phyloP scores from a whole-genome alignment of 768 basidiomycete species.

The Rhodotorula toruloides region DNA sequence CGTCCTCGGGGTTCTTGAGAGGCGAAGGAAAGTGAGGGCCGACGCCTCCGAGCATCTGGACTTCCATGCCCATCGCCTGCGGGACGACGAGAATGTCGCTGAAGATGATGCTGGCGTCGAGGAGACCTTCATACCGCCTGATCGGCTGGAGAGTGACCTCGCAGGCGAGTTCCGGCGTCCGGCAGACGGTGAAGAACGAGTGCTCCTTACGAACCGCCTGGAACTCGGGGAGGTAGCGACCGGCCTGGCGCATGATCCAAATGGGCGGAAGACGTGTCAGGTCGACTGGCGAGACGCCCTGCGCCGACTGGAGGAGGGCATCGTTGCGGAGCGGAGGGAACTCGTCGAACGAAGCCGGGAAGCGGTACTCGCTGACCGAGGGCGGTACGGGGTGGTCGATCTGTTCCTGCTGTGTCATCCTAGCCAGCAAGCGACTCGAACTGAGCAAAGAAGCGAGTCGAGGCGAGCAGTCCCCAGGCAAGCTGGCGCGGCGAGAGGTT shows the following conservation, averaged over 20 bases:
- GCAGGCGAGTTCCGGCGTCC: slow-evolving; percentile 79
- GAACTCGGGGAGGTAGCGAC: slow-evolving; percentile 59
- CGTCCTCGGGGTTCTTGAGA: slow-evolving; percentile 68
- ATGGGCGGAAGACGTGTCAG: slow-evolving; percentile 34
- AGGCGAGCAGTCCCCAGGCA: no score
- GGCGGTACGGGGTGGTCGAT: slow-evolving; percentile 28
- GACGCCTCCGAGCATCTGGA: slow-evolving; percentile 76
- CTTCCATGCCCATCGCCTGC: slow-evolving; percentile 92
- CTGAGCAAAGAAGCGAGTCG: background rate
- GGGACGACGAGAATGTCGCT: slow-evolving; percentile 96
- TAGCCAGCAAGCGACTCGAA: no score
- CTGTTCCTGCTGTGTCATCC: background rate
- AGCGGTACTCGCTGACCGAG: slow-evolving; percentile 23
- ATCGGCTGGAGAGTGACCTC: slow-evolving; percentile 92
- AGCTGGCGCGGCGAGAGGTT: no score
- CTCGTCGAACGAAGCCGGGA: slow-evolving; percentile 15
- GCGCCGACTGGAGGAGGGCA: slow-evolving; percentile 12
- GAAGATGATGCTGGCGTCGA: slow-evolving; percentile 98
- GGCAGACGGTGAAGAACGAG: slow-evolving; percentile 92
- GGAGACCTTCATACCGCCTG: slow-evolving; percentile 70
- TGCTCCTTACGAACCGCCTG: slow-evolving; percentile 74
- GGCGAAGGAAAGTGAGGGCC: slow-evolving; percentile 80
- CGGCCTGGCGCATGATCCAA: slow-evolving; percentile 43
- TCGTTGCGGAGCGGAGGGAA: slow-evolving; percentile 51
- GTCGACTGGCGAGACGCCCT: slow-evolving; percentile 1